Evolutionary conservation across 2,329 filamentous ascomycete species (phyloP), one percentile per base, ranked within the genome.

Genomic region (Leptographium radiaticola): DNA sequence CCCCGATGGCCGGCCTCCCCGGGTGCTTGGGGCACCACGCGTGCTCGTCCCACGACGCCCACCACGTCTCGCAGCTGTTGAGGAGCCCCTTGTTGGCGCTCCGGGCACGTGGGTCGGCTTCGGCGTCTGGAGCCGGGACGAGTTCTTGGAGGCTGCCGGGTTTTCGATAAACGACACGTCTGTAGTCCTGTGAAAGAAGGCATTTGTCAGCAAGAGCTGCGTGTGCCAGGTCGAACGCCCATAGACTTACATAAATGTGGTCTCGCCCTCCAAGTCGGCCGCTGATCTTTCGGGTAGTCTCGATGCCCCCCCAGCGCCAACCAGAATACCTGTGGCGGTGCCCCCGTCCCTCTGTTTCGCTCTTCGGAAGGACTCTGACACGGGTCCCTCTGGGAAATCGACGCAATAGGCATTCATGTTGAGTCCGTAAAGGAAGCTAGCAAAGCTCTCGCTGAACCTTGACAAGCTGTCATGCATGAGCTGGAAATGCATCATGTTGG

Each of bases 351-450:
- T 74, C 54, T 81, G 74, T 62, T 77, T 80, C 20, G 80, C 78
- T 60, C 83, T 75, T 55, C 77, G 78, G 65, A 95, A 95, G 1
- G 89, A 95, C 61, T 95, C 89, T 10, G 83, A 65, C 59, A 95
- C 81, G 0, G 90, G 90, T 1, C 86, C 87, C 80, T 98, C 93
- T 0, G 89, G 87, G 60, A 96, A 98, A 67, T 98, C 93, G 36
- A 97, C 90, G 67, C 91, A 97, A 67, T 97, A 98, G 1, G 93
- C 93, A 68, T 96, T 97, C 90, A 98, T 96, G 65, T 97, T 97
- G 66, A 98, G 69, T 2, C 93, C 93, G 63, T 97, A 98, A 47
- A 98, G 71, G 63, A 98, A 97, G 61, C 86, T 89, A 1, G 89
- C 89, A 68, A 98, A 98, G 64, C 87, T 94, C 75, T 98, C 93